Evolutionary conservation across 768 basidiomycete genomes (phyloP).

Genomic region (Termitomyces sp.): DNA sequence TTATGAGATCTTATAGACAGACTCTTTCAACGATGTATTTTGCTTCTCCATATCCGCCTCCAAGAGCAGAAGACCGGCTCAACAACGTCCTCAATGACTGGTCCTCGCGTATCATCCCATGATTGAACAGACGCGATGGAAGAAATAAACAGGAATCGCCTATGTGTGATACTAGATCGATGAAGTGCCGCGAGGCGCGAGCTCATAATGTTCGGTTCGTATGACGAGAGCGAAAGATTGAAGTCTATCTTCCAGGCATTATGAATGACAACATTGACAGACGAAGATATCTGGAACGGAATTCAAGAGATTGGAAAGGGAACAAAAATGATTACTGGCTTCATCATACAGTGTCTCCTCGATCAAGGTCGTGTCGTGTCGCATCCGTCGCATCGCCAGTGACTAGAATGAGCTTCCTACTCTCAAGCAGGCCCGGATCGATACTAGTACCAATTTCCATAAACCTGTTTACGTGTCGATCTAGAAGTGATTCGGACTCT

Average conservation of each 20-base stretch:
- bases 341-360: neutral
- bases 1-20: neutral
- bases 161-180: neutral
- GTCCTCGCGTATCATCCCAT: neutral
- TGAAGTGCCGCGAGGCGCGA: neutral
- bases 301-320: neutral
- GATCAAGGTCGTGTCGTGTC: neutral
- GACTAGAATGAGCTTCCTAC: neutral
- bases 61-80: neutral
- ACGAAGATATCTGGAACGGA: neutral
- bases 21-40: conserved; percentile 2
- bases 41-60: conserved; percentile 3
- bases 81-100: neutral
- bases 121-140: conserved; percentile 1
- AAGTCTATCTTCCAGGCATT: conserved; percentile 3
- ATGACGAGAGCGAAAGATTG: neutral
- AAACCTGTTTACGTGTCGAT: neutral
- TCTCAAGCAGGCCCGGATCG: neutral
- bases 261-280: neutral
- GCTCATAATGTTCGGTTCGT: neutral
- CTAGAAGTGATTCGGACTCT: neutral
- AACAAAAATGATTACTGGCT: neutral
- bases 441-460: neutral
- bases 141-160: conserved; percentile 1
- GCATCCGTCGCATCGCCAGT: neutral